A percentile compares a stretch with the other conserved stretches of the same genome.
phyloP scores from a whole-genome alignment of 2,329 filamentous ascomycete species.

The Cordyceps javanica region DNA sequence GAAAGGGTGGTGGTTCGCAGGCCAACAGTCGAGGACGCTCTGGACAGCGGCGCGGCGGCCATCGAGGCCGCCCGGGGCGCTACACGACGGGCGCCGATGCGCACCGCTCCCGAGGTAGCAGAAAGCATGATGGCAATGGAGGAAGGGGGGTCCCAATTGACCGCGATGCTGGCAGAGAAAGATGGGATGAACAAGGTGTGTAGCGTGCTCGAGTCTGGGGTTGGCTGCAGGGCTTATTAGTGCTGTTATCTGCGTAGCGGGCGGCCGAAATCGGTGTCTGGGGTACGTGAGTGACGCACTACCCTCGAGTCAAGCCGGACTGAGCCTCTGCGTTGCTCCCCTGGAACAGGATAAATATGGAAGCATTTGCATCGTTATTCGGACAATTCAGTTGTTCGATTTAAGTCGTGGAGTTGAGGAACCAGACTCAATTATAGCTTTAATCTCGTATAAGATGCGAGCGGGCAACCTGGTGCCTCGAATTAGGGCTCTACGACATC shows the following conservation, averaged over 20 bases:
- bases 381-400: too few species aligned
- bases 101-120: constrained; percentile 6
- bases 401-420: too few species aligned
- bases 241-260: neutral
- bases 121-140: neutral
- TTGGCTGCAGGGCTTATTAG: neutral
- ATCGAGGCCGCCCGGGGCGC: neutral
- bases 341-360: neutral
- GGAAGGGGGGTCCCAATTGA: neutral
- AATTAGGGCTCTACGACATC: too few species aligned
- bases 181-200: neutral
- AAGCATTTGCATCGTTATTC: too few species aligned
- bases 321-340: too few species aligned
- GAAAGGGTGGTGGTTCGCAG: neutral
- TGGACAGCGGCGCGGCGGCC: neutral
- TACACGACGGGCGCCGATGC: constrained; percentile 1
- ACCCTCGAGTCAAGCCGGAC: neutral
- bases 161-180: neutral
- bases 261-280: constrained; percentile 6
- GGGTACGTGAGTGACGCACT: neutral
- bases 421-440: too few species aligned
- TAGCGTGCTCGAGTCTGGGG: neutral
- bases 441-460: too few species aligned
- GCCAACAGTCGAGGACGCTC: neutral
- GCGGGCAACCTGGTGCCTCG: too few species aligned